Percentiles rank a stretch among this genome's conserved stretches.
These are phyloP conservation scores for Debaryomyces coudertii DNA, from an alignment of 1,139 yeast species.

Conservation along the genomic window DNA sequence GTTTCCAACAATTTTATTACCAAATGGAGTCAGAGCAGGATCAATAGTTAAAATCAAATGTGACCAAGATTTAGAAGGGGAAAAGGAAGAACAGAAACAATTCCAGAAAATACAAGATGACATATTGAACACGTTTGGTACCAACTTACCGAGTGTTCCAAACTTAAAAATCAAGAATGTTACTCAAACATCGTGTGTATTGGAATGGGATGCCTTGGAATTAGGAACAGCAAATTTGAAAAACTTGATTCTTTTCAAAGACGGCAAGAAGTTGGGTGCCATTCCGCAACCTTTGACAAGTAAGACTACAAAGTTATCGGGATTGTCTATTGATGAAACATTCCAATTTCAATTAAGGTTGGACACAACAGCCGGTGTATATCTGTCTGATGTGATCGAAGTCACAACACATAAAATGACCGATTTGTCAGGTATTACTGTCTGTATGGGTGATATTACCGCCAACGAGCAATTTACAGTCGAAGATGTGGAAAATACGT, in stretches of 20 bases:
- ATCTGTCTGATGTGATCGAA: conserved; percentile 65
- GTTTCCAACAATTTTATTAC: conserved; percentile 90
- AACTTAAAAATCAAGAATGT: conserved; percentile 71
- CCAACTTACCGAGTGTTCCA: conserved; percentile 72
- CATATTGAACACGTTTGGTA: conserved; percentile 74
- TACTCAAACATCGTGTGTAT: conserved; percentile 92
- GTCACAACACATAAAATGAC: conserved; percentile 95
- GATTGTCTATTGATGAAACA: conserved; percentile 82
- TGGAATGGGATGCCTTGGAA: conserved; percentile 89
- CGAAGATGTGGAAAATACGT: conserved; percentile 65
- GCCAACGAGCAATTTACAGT: conserved; percentile 59
- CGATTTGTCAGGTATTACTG: conserved; percentile 89
- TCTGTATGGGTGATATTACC: conserved; percentile 82
- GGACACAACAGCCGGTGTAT: conserved; percentile 88
- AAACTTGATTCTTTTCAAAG: conserved; percentile 77
- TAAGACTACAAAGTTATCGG: conserved; percentile 85
- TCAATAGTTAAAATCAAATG: conserved; percentile 88
- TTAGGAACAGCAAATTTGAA: conserved; percentile 83
- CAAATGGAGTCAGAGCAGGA: conserved; percentile 90
- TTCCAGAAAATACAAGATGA: conserved; percentile 74
- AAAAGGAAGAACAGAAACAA: conserved; percentile 56
- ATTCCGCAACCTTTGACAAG: conserved; percentile 84
- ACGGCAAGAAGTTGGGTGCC: conserved; percentile 76
- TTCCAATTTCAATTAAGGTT: conserved; percentile 80
- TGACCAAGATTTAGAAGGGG: conserved; percentile 76